Evolutionary conservation across 495 filamentous ascomycete species (phyloP).

Genomic region (Penicillium desertorum): DNA sequence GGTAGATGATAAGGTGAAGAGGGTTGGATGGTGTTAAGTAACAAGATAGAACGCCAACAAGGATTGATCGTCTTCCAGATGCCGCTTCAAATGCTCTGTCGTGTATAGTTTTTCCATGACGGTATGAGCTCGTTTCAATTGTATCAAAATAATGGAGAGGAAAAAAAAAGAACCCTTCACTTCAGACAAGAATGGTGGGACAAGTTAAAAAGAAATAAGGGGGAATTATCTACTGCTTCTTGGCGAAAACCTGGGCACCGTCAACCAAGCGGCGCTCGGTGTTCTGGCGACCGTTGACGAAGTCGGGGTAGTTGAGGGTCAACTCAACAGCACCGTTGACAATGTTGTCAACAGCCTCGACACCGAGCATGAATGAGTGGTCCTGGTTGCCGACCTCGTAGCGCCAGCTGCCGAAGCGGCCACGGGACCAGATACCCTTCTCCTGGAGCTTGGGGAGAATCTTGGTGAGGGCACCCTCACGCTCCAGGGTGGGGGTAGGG

Average conservation of each 20-base stretch:
- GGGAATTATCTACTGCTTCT: constrained; percentile 44
- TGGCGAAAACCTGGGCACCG: constrained; percentile 63
- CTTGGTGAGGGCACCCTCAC: constrained; percentile 89
- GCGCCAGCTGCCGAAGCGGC: constrained; percentile 96
- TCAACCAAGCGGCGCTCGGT: constrained; percentile 84
- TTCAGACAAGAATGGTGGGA: constrained; percentile 7
- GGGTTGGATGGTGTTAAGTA: constrained; percentile 22
- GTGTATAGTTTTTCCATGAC: constrained; percentile 26
- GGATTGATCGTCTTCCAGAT: constrained; percentile 33
- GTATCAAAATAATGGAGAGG: constrained; percentile 22
- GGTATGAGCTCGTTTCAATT: constrained; percentile 29
- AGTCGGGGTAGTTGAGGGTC: constrained; percentile 98
- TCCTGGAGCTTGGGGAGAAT: constrained; percentile 89
- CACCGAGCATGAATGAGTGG: constrained; percentile 98
- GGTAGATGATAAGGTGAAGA: constrained; percentile 22
- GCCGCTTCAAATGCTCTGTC: constrained; percentile 35
- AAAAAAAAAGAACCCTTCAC: constrained; percentile 9
- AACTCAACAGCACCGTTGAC: constrained; percentile 92
- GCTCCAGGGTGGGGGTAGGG: constrained; percentile 91
- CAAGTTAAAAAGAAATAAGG: constrained; percentile 16
- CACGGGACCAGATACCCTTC: constrained; percentile 90
- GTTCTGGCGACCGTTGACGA: constrained; percentile 91
- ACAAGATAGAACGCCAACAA: constrained; percentile 37
- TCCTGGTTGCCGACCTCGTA: constrained; percentile 99
- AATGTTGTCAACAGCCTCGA: constrained; percentile 95